phyloP scores from a whole-genome alignment of 148 eudicot genomes.

The Mesembryanthemum crystallinum region DNA sequence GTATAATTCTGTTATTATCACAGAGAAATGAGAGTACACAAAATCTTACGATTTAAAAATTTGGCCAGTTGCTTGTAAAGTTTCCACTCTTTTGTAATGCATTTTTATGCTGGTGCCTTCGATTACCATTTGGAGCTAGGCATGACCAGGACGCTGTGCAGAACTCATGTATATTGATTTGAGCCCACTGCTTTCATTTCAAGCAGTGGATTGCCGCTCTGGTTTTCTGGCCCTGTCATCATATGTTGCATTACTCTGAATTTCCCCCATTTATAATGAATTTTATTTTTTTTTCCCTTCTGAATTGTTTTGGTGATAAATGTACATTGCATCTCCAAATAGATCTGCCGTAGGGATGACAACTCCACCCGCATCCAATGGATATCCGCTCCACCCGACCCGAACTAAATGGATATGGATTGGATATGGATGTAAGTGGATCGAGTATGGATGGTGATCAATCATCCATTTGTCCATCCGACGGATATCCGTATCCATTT shows the following conservation, averaged over 20 bases:
- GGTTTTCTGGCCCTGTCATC: background rate
- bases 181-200: constrained; percentile 11
- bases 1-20: constrained; percentile 12
- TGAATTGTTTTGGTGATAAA: too few relatives aligned
- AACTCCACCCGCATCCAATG: too few relatives aligned
- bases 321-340: too few relatives aligned
- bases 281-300: too few relatives aligned
- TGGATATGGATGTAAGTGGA: too few relatives aligned
- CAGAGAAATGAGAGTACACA: constrained; percentile 12
- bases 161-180: constrained; percentile 22
- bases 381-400: too few relatives aligned
- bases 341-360: too few relatives aligned
- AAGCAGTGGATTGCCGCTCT: constrained; percentile 10
- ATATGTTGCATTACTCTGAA: background rate
- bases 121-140: background rate
- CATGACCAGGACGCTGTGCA: constrained; percentile 4
- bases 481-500: too few relatives aligned
- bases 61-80: constrained; percentile 16
- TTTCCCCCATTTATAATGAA: background rate
- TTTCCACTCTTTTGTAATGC: constrained; percentile 9
- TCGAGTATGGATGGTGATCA: too few relatives aligned
- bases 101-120: background rate
- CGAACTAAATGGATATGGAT: too few relatives aligned
- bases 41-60: background rate
- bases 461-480: too few relatives aligned